phyloP scores from a whole-genome alignment of 345 rosid genomes.

The Tarenaya hassleriana region DNA sequence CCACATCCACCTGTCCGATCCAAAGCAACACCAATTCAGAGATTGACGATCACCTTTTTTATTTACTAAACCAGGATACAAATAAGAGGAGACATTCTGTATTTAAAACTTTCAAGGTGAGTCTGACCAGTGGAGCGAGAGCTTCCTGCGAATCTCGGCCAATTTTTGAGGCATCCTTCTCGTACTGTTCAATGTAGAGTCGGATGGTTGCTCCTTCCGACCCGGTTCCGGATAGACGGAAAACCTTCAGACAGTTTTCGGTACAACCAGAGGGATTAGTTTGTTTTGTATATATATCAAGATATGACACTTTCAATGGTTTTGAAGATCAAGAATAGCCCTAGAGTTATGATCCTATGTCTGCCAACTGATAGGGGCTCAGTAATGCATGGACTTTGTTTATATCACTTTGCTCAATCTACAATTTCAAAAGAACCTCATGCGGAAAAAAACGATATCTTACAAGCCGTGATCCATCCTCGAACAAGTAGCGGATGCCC shows the following conservation, averaged over 20 bases:
- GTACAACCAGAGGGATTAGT: background rate
- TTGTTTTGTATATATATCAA: background rate
- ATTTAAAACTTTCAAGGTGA: too few relatives aligned
- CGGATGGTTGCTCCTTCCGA: constrained; percentile 98
- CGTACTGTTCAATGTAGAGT: constrained; percentile 93
- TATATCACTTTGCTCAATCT: constrained; percentile 4
- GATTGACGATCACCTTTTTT: too few relatives aligned
- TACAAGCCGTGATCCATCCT: constrained; percentile 93
- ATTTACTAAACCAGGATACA: too few relatives aligned
- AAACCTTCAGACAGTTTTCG: constrained; percentile 43
- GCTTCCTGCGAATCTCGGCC: constrained; percentile 90
- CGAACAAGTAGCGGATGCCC: constrained; percentile 90
- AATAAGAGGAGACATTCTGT: too few relatives aligned
- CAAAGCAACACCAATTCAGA: too few relatives aligned
- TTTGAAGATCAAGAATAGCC: too few relatives aligned
- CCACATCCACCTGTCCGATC: constrained; percentile 83
- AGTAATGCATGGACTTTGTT: too few relatives aligned
- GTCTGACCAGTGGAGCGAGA: too few relatives aligned
- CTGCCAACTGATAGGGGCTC: too few relatives aligned
- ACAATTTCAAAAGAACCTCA: background rate
- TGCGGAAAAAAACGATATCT: constrained; percentile 27
- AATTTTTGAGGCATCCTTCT: constrained; percentile 81
- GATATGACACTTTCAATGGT: too few relatives aligned
- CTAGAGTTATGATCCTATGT: too few relatives aligned
- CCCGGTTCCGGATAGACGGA: constrained; percentile 98